Percentiles rank a stretch among this genome's conserved stretches.
Evolutionary conservation across 2,329 filamentous ascomycete species (phyloP).

Genomic region (Trichoderma hamatum): DNA sequence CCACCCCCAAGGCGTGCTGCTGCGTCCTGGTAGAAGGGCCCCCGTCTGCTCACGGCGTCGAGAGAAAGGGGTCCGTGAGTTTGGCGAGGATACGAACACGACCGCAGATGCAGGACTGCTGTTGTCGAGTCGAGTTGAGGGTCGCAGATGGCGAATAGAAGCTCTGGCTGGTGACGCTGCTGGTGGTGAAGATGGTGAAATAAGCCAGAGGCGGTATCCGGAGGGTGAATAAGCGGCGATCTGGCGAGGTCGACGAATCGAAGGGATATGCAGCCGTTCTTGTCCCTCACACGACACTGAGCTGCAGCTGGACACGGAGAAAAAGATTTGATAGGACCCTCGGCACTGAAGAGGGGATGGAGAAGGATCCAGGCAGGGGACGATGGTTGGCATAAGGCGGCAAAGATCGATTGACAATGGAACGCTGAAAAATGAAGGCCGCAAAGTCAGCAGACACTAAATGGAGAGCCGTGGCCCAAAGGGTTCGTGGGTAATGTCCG

Average conservation of each 20-base stretch:
- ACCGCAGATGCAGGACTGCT: not conserved
- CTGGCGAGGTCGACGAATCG: not conserved
- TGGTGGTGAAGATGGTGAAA: conserved; percentile 18
- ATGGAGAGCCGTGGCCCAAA: not conserved
- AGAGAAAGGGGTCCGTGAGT: conserved; percentile 4
- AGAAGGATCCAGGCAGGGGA: conserved; percentile 14
- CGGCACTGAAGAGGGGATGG: conserved; percentile 1
- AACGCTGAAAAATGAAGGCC: not conserved
- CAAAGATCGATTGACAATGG: conserved; percentile 14
- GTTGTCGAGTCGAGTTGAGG: not conserved
- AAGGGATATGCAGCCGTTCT: not conserved
- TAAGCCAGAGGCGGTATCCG: conserved; percentile 2
- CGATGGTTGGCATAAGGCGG: conserved; percentile 3
- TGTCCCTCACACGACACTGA: conserved; percentile 18
- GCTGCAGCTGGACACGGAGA: not conserved
- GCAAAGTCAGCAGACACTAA: conserved; percentile 2
- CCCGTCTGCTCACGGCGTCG: not conserved
- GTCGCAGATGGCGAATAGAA: conserved; percentile 11
- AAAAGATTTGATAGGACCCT: not conserved
- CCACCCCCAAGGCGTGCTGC: conserved; percentile 18
- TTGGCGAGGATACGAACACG: conserved; percentile 18
- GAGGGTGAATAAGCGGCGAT: not conserved
- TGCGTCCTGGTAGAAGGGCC: not conserved
- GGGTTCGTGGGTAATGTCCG: not conserved
- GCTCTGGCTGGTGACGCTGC: not conserved